Conservation (phyloP, 78 protist species). For the Ministeria vibrans region DNA sequence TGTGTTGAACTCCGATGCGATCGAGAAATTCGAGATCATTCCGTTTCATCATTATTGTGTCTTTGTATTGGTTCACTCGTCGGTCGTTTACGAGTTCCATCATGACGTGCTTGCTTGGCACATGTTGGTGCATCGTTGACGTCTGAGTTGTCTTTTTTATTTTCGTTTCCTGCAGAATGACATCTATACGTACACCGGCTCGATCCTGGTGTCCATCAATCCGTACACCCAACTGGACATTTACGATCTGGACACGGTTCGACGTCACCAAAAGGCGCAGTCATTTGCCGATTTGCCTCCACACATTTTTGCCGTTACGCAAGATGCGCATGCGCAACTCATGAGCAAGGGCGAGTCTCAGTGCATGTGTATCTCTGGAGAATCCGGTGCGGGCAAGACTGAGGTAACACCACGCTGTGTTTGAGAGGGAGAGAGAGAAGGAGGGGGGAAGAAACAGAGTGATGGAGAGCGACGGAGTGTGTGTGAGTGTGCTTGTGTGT, state of each 20-base stretch:
- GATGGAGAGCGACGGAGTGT: background rate
- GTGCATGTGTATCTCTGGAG: constrained; percentile 15
- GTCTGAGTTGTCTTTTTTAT: too few species aligned
- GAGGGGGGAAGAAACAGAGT: too few species aligned
- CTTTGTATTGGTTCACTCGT: too few species aligned
- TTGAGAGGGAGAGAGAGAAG: too few species aligned
- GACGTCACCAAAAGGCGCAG: constrained; percentile 36
- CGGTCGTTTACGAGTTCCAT: too few species aligned
- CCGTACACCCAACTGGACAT: constrained; percentile 14
- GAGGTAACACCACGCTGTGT: too few species aligned
- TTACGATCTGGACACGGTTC: background rate
- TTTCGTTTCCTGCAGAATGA: too few species aligned
- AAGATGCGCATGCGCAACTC: constrained; percentile 44
- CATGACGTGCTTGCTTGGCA: too few species aligned
- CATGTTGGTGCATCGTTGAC: too few species aligned
- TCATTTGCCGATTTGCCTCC: constrained; percentile 70
- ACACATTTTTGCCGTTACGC: constrained; percentile 88
- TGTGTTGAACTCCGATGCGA: too few species aligned
- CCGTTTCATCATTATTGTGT: too few species aligned
- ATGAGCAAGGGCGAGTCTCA: background rate
- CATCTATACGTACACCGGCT: constrained; percentile 34
- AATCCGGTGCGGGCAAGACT: constrained; percentile 91
- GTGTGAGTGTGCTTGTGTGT: background rate
- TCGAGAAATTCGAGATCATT: too few species aligned
- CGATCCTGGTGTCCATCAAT: constrained; percentile 33